phyloP scores from a whole-genome alignment of 164 flowering plant genomes.

The Echeveria elegans region DNA sequence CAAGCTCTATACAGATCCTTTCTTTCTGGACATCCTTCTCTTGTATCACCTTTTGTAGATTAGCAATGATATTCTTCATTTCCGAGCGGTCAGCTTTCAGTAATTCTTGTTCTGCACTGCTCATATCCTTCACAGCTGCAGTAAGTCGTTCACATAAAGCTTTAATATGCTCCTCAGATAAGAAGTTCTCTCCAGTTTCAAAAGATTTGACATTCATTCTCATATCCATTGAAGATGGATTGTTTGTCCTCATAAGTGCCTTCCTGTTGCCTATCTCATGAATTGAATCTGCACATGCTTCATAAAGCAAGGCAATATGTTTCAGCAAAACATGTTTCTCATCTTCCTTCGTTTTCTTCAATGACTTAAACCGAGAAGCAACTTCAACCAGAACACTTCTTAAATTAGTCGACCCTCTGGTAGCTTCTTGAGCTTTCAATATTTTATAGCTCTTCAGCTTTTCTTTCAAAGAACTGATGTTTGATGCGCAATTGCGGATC shows the following conservation, averaged over 20 bases:
- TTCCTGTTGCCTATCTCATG: constrained; percentile 44
- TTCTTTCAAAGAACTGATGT: constrained; percentile 33
- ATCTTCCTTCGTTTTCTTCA: constrained; percentile 38
- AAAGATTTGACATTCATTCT: constrained; percentile 18
- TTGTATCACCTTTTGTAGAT: constrained; percentile 72
- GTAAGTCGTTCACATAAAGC: constrained; percentile 35
- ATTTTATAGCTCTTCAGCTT: constrained; percentile 28
- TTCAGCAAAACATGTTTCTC: constrained; percentile 28
- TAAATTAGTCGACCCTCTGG: constrained; percentile 22
- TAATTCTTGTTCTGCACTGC: constrained; percentile 26
- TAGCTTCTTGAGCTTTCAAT: constrained; percentile 34
- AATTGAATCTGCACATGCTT: constrained; percentile 51
- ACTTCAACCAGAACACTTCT: constrained; percentile 27
- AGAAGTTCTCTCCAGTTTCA: constrained; percentile 15
- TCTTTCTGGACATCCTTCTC: constrained; percentile 83
- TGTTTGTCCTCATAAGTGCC: constrained; percentile 27
- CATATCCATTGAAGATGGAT: constrained; percentile 18
- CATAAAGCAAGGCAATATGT: constrained; percentile 41
- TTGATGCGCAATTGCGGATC: constrained; percentile 31
- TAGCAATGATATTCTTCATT: constrained; percentile 48
- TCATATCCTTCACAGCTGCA: constrained; percentile 36
- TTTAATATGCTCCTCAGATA: constrained; percentile 43
- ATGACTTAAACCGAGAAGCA: constrained; percentile 26
- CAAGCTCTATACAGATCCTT: constrained; percentile 64
- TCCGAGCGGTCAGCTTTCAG: constrained; percentile 41